Evolutionary conservation across 139 green algal genomes (phyloP).

Genomic region (Closterium sp.): DNA sequence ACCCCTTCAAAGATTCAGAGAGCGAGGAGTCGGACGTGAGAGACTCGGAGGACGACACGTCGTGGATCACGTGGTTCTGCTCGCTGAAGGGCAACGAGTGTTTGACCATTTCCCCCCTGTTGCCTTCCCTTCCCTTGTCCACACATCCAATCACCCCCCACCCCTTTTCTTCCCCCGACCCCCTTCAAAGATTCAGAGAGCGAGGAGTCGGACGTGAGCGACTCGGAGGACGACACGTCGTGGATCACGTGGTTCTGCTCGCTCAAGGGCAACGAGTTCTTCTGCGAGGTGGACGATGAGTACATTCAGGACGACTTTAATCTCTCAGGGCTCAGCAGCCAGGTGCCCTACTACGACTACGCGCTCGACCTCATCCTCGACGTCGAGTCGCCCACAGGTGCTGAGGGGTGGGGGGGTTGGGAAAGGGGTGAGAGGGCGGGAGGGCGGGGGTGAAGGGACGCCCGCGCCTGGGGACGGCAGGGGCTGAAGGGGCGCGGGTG

Average conservation of each 20-base stretch:
- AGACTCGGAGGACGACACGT: conserved; percentile 61
- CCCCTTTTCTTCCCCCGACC: neutral
- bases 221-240: conserved; percentile 57
- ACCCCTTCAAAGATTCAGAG: conserved; percentile 35
- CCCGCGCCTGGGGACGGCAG: too few species aligned
- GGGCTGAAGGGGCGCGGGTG: too few species aligned
- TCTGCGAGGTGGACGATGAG: conserved; percentile 76
- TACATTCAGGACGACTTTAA: conserved; percentile 99
- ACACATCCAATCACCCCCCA: too few species aligned
- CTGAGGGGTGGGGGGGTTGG: neutral
- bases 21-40: conserved; percentile 56
- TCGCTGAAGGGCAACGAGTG: conserved; percentile 67
- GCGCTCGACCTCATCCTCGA: conserved; percentile 95
- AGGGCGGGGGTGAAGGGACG: neutral
- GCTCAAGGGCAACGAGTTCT: conserved; percentile 66
- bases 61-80: conserved; percentile 95
- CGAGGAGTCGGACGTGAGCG: conserved; percentile 48
- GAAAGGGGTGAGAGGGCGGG: too few species aligned
- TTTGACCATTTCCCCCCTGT: conserved; percentile 15
- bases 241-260: conserved; percentile 94
- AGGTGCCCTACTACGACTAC: conserved; percentile 98
- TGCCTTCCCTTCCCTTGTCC: too few species aligned
- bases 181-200: conserved; percentile 35
- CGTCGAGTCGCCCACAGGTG: conserved; percentile 69
- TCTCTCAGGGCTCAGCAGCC: conserved; percentile 80